phyloP scores from a whole-genome alignment of 768 basidiomycete genomes.

The Collybiopsis luxurians region DNA sequence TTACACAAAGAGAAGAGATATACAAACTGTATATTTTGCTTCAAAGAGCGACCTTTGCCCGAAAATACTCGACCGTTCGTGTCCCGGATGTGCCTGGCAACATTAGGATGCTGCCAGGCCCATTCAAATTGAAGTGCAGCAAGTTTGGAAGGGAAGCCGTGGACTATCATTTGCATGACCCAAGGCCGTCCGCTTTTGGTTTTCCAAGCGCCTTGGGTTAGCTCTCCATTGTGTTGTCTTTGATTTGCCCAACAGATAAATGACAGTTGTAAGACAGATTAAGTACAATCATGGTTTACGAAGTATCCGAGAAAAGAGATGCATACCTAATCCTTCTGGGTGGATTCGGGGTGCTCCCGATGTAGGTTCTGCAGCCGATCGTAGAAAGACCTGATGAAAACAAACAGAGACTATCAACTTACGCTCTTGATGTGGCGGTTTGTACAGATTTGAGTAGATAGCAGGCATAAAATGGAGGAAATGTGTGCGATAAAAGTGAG shows the following conservation, averaged over 20 bases:
- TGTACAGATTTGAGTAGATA: slow-evolving; percentile 74
- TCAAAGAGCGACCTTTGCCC: slow-evolving; percentile 30
- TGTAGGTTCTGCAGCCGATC: slow-evolving; percentile 54
- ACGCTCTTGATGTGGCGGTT: slow-evolving; percentile 47
- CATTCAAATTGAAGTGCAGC: slow-evolving; percentile 80
- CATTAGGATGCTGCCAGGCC: slow-evolving; percentile 81
- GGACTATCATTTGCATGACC: slow-evolving; percentile 84
- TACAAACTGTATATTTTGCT: slow-evolving; percentile 45
- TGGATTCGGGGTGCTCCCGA: slow-evolving; percentile 70
- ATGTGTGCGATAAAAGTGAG: slow-evolving; percentile 36
- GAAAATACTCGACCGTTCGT: slow-evolving; percentile 37
- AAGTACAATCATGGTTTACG: too few relatives aligned
- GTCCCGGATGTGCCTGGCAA: slow-evolving; percentile 62
- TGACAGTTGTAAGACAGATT: too few relatives aligned
- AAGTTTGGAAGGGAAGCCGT: slow-evolving; percentile 76
- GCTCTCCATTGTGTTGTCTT: slow-evolving; percentile 81
- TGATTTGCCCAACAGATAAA: too few relatives aligned
- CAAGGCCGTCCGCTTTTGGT: slow-evolving; percentile 63
- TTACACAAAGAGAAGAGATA: slow-evolving; percentile 5
- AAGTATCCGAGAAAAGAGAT: neutral
- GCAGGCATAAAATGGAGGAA: slow-evolving; percentile 77
- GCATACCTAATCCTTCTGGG: slow-evolving; percentile 59
- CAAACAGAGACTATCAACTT: slow-evolving; percentile 9
- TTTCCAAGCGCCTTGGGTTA: slow-evolving; percentile 67
- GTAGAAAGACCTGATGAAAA: neutral